Base-by-base conservation (phyloP, 108 stramenopile species). In the Nitzschia sp. region DNA sequence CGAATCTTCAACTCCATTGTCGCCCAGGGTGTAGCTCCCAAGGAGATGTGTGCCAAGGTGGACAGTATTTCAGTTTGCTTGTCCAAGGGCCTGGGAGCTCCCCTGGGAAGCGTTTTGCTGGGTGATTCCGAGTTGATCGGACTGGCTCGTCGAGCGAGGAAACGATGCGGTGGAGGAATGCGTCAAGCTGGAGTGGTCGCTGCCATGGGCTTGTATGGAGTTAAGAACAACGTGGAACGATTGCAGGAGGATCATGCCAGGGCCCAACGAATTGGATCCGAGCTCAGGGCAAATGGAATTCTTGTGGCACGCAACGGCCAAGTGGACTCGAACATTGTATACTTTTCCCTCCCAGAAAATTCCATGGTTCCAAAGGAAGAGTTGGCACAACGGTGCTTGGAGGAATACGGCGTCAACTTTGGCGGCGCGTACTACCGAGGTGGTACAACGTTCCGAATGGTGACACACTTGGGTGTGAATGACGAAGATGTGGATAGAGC, bases 81-180 rank as follows among this genome's bases (percentile, higher is more conserved):
- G 50, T 95, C 95, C 51, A 99, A 99, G 79, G 98, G 96, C 20
- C 69, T 99, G 58, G 97, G 98, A 10, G 88, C 97, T 6, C 98
- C 98, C 0, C 78, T 95, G 44, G 98, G 98, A 0, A 89, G 90
- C 29, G 84, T 98, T 20, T 76, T 99, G 37, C 94, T 91, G 11
- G 97, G 97, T 10, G 71, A 83, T 3, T 50, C 19, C 0, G 94
- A 90, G 22, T 79, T 90, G 41, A 92, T 95, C 53, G 78, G 72
- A 26, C 69, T 88, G 57, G 97, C 97, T 8, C 76, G 86, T 53
- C 81, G 95, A 57, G 88, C 91, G 51, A 61, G 98, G 0, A 99
- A 99, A 79, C 91, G 94, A 17, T 77, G 94, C 39, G 98, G 98
- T 0, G 98, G 98, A 21, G 97, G 97, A 8, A 97, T 97, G 97